Conservation (phyloP, 2,329 filamentous ascomycete genomes). For the Aureobasidium sp. region DNA sequence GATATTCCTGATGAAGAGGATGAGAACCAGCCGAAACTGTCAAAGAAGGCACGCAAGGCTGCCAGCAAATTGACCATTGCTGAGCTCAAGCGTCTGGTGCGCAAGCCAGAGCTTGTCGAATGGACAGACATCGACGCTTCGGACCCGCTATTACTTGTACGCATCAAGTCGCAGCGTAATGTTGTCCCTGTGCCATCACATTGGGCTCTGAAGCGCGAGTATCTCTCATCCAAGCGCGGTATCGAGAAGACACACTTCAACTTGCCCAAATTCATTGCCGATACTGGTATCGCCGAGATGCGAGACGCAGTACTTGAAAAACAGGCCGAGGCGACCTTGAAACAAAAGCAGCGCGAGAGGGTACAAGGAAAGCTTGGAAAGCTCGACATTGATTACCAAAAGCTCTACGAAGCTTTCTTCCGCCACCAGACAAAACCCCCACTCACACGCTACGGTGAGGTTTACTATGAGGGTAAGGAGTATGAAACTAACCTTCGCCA, state of each 20-base stretch:
- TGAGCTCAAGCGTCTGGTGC: slow-evolving; percentile 86
- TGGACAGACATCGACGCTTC: slow-evolving; percentile 93
- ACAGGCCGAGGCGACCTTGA: slow-evolving; percentile 82
- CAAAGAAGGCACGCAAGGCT: slow-evolving; percentile 91
- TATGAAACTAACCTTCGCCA: slow-evolving; percentile 92
- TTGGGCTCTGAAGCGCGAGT: slow-evolving; percentile 95
- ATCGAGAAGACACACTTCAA: slow-evolving; percentile 93
- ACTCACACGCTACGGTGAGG: slow-evolving; percentile 88
- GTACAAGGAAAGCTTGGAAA: slow-evolving; percentile 96
- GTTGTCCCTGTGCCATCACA: slow-evolving; percentile 90
- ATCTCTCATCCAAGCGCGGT: slow-evolving; percentile 91
- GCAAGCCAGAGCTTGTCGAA: slow-evolving; percentile 88
- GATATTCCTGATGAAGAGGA: slow-evolving; percentile 83
- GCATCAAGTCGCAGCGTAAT: slow-evolving; percentile 92
- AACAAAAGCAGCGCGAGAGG: slow-evolving; percentile 91
- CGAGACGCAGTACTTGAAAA: slow-evolving; percentile 93
- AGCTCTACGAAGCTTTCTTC: slow-evolving; percentile 97
- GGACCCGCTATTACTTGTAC: slow-evolving; percentile 80
- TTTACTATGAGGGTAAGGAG: slow-evolving; percentile 99
- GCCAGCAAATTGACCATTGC: slow-evolving; percentile 89
- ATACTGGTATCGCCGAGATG: slow-evolving; percentile 98
- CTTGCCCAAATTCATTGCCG: slow-evolving; percentile 91
- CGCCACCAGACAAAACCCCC: slow-evolving; percentile 94
- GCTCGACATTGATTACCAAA: slow-evolving; percentile 96
- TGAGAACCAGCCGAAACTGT: slow-evolving; percentile 63